These are phyloP conservation scores for Obelidium mucronatum DNA, from an alignment of 192 early-diverging fungal genomes.

Conservation along the genomic window DNA sequence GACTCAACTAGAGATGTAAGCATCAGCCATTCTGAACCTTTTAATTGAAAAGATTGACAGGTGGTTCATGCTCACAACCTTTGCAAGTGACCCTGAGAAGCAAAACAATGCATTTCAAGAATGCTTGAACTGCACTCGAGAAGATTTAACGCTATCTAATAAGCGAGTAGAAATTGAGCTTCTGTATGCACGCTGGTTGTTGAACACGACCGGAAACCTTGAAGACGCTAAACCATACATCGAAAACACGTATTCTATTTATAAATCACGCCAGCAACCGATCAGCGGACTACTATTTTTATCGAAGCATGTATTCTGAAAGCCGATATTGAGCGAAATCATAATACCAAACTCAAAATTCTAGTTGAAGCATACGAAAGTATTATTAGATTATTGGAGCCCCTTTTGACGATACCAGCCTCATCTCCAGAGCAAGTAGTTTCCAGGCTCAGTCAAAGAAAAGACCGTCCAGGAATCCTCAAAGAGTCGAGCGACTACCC, in stretches of 20 bases:
- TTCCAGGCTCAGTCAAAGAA: not conserved
- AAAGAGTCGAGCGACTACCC: conserved; percentile 15
- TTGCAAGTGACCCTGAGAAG: not conserved
- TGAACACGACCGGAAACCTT: not conserved
- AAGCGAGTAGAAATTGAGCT: conserved; percentile 2
- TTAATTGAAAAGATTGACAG: conserved; percentile 3
- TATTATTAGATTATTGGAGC: conserved; percentile 9
- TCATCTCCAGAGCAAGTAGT: not conserved
- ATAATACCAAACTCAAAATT: not conserved
- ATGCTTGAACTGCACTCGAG: not conserved
- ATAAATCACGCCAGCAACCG: not conserved
- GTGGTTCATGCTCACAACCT: conserved; percentile 29
- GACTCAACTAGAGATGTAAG: conserved; percentile 32
- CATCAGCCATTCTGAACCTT: not conserved
- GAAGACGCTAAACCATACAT: not conserved
- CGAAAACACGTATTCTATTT: not conserved
- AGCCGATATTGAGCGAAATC: conserved; percentile 1
- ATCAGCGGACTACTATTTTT: too few relatives aligned
- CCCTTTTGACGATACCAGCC: not conserved
- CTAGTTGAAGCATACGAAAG: not conserved
- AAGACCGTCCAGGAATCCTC: too few relatives aligned
- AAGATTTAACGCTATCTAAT: not conserved
- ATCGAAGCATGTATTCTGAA: conserved; percentile 14
- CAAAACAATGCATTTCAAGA: conserved; percentile 9
- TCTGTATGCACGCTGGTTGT: not conserved